Conservation (phyloP, 2,329 filamentous ascomycete species). For the Hypoxylon sp. region DNA sequence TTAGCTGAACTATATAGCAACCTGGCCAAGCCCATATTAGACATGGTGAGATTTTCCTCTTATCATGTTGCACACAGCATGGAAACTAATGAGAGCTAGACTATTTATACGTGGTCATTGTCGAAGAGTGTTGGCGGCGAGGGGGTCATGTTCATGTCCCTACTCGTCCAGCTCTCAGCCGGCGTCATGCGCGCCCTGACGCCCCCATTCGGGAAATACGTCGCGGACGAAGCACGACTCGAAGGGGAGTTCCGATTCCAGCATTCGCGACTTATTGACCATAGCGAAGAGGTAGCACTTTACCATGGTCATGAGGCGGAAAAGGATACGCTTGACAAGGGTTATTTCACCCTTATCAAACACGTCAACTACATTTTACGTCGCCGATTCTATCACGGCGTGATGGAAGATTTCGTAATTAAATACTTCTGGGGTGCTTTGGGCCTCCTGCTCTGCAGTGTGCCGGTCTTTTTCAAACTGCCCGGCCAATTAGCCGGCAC, state of each 20-base stretch:
- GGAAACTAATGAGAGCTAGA: constrained; percentile 59
- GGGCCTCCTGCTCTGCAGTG: constrained; percentile 90
- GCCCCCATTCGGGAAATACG: constrained; percentile 96
- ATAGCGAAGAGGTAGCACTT: constrained; percentile 93
- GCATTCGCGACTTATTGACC: constrained; percentile 94
- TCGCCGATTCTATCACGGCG: constrained; percentile 93
- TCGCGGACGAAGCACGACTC: constrained; percentile 92
- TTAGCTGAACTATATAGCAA: constrained; percentile 97
- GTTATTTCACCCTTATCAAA: constrained; percentile 98
- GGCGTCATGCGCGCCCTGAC: constrained; percentile 94
- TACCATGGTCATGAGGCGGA: constrained; percentile 94
- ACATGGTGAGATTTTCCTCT: constrained; percentile 74
- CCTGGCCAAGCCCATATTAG: constrained; percentile 91
- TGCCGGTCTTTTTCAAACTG: constrained; percentile 95
- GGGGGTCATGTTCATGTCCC: constrained; percentile 93
- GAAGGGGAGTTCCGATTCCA: constrained; percentile 98
- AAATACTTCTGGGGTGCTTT: constrained; percentile 99
- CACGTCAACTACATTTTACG: constrained; percentile 97
- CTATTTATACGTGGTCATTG: constrained; percentile 94
- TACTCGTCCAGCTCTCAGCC: constrained; percentile 93
- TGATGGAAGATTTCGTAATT: constrained; percentile 99
- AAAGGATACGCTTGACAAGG: constrained; percentile 96
- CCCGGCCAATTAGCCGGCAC: constrained; percentile 74
- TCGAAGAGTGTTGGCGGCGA: constrained; percentile 97
- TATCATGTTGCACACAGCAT: background rate